phyloP scores from a whole-genome alignment of 2,329 filamentous ascomycete genomes.

The Fusarium xyrophilum region DNA sequence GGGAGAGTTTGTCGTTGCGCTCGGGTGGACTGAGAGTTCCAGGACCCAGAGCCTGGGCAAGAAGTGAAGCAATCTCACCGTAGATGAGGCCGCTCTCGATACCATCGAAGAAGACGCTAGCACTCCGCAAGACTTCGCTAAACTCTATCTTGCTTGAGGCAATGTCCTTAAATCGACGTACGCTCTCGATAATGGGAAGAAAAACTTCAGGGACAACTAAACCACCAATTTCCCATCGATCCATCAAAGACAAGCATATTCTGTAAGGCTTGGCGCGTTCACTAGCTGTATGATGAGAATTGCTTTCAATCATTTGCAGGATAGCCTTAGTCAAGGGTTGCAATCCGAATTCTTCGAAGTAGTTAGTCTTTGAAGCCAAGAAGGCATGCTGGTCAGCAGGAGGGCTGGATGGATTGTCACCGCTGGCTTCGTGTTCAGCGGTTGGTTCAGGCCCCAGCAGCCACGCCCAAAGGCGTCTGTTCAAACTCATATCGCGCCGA shows the following conservation, averaged over 20 bases:
- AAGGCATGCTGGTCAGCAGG: conserved; percentile 54
- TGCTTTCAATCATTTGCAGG: conserved; percentile 72
- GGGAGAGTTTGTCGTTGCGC: conserved; percentile 68
- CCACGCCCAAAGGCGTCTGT: conserved; percentile 95
- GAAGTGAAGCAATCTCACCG: conserved; percentile 75
- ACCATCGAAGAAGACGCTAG: conserved; percentile 95
- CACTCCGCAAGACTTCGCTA: conserved; percentile 87
- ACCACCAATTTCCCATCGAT: conserved; percentile 95
- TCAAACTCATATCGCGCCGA: conserved; percentile 94
- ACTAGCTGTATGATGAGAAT: conserved; percentile 44
- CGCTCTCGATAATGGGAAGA: conserved; percentile 81
- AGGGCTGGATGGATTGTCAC: conserved; percentile 54
- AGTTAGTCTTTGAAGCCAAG: conserved; percentile 70
- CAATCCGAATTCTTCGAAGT: conserved; percentile 83
- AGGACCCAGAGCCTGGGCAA: conserved; percentile 65
- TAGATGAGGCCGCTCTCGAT: conserved; percentile 95
- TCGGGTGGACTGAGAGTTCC: conserved; percentile 53
- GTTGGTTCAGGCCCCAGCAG: conserved; percentile 79
- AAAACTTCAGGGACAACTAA: conserved; percentile 89
- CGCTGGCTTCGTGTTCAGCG: conserved; percentile 55
- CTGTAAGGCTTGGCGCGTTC: conserved; percentile 86
- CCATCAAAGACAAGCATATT: conserved; percentile 94
- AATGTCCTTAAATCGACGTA: conserved; percentile 73
- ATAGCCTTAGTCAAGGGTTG: conserved; percentile 76
- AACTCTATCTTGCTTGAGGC: conserved; percentile 74